Evolutionary conservation across 2,329 filamentous ascomycete genomes (phyloP).

Genomic region (Colletotrichum horii): DNA sequence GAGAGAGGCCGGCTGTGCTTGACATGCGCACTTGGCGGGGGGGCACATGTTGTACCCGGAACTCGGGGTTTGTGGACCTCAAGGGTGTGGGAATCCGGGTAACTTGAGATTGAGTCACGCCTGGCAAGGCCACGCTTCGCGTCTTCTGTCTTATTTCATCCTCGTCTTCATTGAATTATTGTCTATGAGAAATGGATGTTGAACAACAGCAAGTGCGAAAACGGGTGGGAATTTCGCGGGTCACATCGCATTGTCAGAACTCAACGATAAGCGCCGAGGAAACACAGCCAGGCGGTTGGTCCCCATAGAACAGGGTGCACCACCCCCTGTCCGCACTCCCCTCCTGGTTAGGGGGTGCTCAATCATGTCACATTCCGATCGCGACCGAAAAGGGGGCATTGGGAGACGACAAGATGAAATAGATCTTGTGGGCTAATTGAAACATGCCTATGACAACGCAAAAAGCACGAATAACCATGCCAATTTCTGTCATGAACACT

Average conservation of each 20-base stretch:
- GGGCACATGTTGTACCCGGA: neutral
- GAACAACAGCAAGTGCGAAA: rapidly evolving
- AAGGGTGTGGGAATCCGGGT: neutral
- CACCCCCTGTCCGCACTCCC: neutral
- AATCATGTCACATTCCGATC: neutral
- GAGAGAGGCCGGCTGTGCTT: neutral
- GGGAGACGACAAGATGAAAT: neutral
- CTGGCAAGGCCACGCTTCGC: neutral
- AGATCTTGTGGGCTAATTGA: too few species aligned
- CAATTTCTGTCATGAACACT: too few species aligned
- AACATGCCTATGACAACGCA: too few species aligned
- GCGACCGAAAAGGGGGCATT: neutral
- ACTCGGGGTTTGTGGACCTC: neutral
- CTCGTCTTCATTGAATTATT: neutral
- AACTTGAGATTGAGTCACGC: neutral
- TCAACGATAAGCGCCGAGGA: neutral
- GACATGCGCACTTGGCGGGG: neutral
- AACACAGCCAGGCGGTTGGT: neutral
- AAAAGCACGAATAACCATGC: too few species aligned
- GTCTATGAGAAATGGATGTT: neutral
- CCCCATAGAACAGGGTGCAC: neutral
- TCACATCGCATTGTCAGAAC: neutral
- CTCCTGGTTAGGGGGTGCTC: neutral
- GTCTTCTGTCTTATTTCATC: neutral
- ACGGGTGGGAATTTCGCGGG: neutral